These are phyloP conservation scores for Blastobotrys malaysiensis DNA, from an alignment of 1,139 yeast genomes.

Conservation along the genomic window DNA sequence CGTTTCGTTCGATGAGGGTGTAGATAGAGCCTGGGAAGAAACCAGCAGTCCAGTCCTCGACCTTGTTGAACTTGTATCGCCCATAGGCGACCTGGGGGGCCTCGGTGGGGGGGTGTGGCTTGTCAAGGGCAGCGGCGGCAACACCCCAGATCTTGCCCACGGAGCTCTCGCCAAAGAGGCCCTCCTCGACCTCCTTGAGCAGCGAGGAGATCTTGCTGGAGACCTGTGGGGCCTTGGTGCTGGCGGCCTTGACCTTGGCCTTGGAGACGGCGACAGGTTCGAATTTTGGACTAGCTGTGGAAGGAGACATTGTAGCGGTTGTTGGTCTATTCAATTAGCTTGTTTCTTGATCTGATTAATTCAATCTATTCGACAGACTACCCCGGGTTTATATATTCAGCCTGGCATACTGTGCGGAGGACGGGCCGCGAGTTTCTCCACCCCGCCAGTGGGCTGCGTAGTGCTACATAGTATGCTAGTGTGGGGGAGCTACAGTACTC, in stretches of 20 bases:
- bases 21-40: conserved; percentile 31
- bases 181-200: conserved; percentile 1
- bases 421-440: not conserved
- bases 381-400: not conserved
- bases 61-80: not conserved
- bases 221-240: too few relatives aligned
- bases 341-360: too few relatives aligned
- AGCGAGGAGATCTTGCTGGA: too few relatives aligned
- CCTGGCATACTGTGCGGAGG: not conserved
- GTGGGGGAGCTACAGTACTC: too few relatives aligned
- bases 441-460: not conserved
- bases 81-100: not conserved
- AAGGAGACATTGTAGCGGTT: not conserved
- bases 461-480: too few relatives aligned
- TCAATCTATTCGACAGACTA: not conserved
- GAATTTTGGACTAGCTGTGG: not conserved
- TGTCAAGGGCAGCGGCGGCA: conserved; percentile 1
- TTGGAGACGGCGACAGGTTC: not conserved
- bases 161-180: conserved; percentile 2
- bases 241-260: not conserved
- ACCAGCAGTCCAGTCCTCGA: conserved; percentile 28
- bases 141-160: conserved; percentile 12
- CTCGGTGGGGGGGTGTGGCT: conserved; percentile 4
- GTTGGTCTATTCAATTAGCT: too few relatives aligned
- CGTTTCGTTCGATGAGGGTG: conserved; percentile 24